Evolutionary conservation across 2,329 filamentous ascomycete species (phyloP).

Genomic region (Berkeleyomyces basicola): DNA sequence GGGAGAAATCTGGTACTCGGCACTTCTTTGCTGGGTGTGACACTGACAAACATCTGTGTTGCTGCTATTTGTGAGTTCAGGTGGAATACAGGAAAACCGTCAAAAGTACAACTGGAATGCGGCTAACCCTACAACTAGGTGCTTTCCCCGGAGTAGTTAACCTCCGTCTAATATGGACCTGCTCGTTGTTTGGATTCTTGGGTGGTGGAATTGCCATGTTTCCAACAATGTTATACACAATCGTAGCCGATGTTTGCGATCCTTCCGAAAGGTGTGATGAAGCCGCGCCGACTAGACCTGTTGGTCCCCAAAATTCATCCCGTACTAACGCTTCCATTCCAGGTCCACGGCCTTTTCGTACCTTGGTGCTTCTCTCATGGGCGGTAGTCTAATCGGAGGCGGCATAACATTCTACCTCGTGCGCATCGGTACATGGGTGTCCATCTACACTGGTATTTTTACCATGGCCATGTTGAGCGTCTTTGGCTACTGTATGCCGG

Average conservation of each 20-base stretch:
- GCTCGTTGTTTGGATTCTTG: conserved; percentile 14
- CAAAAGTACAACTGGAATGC: background rate
- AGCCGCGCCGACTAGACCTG: conserved; percentile 5
- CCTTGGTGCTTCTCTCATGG: conserved; percentile 13
- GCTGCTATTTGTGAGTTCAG: conserved; percentile 11
- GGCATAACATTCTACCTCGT: conserved; percentile 15
- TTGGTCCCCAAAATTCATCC: background rate
- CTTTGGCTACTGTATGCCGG: conserved; percentile 13
- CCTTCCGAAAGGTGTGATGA: conserved; percentile 11
- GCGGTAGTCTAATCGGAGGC: conserved; percentile 14
- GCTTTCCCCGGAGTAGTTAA: conserved; percentile 13
- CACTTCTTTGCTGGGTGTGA: conserved; percentile 13
- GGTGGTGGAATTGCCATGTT: conserved; percentile 16
- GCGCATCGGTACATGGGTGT: conserved; percentile 11
- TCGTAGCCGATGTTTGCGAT: conserved; percentile 14
- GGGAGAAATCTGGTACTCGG: conserved; percentile 13
- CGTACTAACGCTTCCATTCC: background rate
- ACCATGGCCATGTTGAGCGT: conserved; percentile 8
- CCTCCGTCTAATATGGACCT: conserved; percentile 14
- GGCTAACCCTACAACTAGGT: conserved; percentile 1
- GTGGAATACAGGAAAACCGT: background rate
- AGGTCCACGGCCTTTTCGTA: conserved; percentile 15
- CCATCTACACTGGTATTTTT: conserved; percentile 12
- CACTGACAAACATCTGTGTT: conserved; percentile 6
- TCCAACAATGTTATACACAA: conserved; percentile 15